These are phyloP conservation scores for Paracoccidioides lutzii DNA, from an alignment of 2,329 filamentous ascomycete genomes.

Conservation along the genomic window DNA sequence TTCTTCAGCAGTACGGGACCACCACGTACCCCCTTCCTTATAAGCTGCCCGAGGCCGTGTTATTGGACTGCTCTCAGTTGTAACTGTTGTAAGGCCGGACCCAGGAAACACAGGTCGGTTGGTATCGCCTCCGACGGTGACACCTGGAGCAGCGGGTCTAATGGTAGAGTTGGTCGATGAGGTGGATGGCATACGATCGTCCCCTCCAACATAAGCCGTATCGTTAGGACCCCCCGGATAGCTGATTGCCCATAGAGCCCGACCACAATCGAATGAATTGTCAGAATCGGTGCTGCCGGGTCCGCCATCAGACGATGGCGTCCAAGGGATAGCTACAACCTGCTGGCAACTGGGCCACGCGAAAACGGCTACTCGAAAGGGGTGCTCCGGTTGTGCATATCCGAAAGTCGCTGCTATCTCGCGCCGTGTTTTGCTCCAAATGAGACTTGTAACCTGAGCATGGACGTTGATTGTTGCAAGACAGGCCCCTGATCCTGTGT, in stretches of 20 bases:
- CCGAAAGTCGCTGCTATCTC: slow-evolving; percentile 93
- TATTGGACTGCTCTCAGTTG: background rate
- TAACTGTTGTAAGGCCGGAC: background rate
- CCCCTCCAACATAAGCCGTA: background rate
- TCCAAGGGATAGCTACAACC: slow-evolving; percentile 75
- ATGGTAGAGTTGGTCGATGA: background rate
- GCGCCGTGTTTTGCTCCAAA: slow-evolving; percentile 73
- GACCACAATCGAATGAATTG: slow-evolving; percentile 25
- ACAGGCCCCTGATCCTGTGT: slow-evolving; percentile 67
- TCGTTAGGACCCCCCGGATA: slow-evolving; percentile 55
- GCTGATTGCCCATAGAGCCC: slow-evolving; percentile 71
- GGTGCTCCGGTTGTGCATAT: slow-evolving; percentile 80
- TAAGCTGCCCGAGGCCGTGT: slow-evolving; percentile 11
- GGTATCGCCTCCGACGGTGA: background rate
- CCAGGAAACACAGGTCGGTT: background rate
- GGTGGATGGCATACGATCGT: background rate
- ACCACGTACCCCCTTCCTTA: slow-evolving; percentile 43
- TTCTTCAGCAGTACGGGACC: slow-evolving; percentile 49
- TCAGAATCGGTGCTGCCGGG: slow-evolving; percentile 15
- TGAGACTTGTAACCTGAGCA: slow-evolving; percentile 82
- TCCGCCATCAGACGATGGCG: slow-evolving; percentile 37
- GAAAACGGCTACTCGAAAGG: slow-evolving; percentile 81
- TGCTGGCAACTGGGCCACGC: slow-evolving; percentile 86
- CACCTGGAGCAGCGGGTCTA: background rate
- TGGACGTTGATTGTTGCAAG: slow-evolving; percentile 85